Evolutionary conservation across 495 filamentous ascomycete genomes (phyloP).

Genomic region (Achaetomiella virescens): DNA sequence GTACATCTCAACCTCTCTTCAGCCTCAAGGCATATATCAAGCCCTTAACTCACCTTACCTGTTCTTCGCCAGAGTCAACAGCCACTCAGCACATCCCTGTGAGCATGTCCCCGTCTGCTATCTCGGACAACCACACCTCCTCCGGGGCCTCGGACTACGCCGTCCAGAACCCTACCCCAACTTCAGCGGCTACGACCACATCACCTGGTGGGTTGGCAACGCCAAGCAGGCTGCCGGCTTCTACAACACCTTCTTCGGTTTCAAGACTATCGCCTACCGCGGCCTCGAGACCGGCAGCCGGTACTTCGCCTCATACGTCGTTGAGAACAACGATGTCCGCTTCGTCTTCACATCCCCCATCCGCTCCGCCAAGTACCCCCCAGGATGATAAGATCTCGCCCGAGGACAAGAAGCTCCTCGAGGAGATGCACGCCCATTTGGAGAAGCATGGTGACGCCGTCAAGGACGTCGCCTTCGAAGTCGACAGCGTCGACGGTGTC

Average conservation of each 20-base stretch:
- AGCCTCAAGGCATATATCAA: neutral
- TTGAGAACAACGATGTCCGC: conserved; percentile 67
- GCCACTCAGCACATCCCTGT: conserved; percentile 11
- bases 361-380: conserved; percentile 50
- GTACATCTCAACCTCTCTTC: neutral
- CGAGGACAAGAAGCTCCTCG: conserved; percentile 51
- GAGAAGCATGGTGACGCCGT: conserved; percentile 83
- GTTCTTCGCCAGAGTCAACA: neutral
- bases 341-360: conserved; percentile 84
- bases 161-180: conserved; percentile 39
- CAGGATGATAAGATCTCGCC: conserved; percentile 45
- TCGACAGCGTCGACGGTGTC: conserved; percentile 73
- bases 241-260: conserved; percentile 80
- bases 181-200: conserved; percentile 80
- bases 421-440: conserved; percentile 68
- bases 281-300: conserved; percentile 83
- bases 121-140: conserved; percentile 45
- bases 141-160: conserved; percentile 39
- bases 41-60: neutral
- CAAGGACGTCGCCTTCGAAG: conserved; percentile 87
- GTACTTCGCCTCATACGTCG: conserved; percentile 68
- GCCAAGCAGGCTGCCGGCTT: conserved; percentile 86
- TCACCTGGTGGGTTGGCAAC: conserved; percentile 93
- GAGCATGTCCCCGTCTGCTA: conserved; percentile 68
- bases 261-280: conserved; percentile 70